Percentiles rank a stretch among this genome's conserved stretches.
Evolutionary conservation across 108 stramenopile species (phyloP).

Genomic region (Fistulifera pelliculosa): DNA sequence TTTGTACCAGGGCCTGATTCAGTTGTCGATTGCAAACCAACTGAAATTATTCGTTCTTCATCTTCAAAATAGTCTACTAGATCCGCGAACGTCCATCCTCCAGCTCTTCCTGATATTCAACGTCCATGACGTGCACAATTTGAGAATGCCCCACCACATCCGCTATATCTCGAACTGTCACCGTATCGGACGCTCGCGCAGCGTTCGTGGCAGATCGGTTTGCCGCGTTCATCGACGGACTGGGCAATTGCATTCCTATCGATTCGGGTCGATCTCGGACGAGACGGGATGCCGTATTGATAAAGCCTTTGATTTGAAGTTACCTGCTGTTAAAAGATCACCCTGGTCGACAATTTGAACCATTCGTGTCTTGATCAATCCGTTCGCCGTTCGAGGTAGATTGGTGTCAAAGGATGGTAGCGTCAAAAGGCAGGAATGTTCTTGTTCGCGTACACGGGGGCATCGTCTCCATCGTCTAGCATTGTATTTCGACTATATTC

Average conservation of each 20-base stretch:
- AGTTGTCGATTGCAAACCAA: not conserved
- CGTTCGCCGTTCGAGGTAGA: not conserved
- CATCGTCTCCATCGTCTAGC: slow-evolving; percentile 4
- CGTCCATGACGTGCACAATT: slow-evolving; percentile 50
- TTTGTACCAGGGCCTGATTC: not conserved
- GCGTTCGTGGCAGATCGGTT: not conserved
- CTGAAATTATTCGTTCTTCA: slow-evolving; percentile 16
- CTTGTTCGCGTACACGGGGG: slow-evolving; percentile 16
- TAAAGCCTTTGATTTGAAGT: slow-evolving; percentile 7
- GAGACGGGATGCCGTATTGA: slow-evolving; percentile 27
- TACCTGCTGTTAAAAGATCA: slow-evolving; percentile 8
- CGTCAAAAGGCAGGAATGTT: slow-evolving; percentile 19
- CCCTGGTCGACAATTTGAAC: slow-evolving; percentile 28
- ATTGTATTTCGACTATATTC: slow-evolving; percentile 5
- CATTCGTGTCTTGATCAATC: not conserved
- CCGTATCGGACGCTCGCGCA: not conserved
- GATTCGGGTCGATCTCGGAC: slow-evolving; percentile 39
- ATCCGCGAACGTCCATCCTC: slow-evolving; percentile 45
- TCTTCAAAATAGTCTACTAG: slow-evolving; percentile 54
- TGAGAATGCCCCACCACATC: slow-evolving; percentile 21
- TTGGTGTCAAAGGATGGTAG: not conserved
- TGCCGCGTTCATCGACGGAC: not conserved
- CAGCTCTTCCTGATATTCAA: slow-evolving; percentile 37
- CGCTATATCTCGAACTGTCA: slow-evolving; percentile 33
- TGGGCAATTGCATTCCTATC: slow-evolving; percentile 43